Evolutionary conservation across 495 filamentous ascomycete genomes (phyloP), one percentile per base, ranked within the genome.

Genomic region (Podospora conica): DNA sequence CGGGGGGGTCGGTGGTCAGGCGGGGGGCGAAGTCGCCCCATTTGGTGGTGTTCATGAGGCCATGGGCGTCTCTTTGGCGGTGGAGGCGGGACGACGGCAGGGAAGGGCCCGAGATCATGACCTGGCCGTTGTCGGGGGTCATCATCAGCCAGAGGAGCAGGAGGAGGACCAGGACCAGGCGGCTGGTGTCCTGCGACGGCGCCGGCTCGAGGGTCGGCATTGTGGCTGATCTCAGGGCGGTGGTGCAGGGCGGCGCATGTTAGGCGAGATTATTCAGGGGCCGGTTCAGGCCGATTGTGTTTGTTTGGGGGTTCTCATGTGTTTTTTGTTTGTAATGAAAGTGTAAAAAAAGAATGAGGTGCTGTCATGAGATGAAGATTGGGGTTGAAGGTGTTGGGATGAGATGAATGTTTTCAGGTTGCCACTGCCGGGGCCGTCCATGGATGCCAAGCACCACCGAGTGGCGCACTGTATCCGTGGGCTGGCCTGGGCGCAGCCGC

Each of bases 11-110:
- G 24, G 73, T 69, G 53, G 67, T 63, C 33, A 65, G 71, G 23
- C 69, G 71, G 5, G 88, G 84, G 63, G 87, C 75, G 65, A 95
- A 91, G 74, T 91, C 90, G 63, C 87, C 86, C 84, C 92, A 95
- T 66, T 78, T 78, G 21, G 91, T 89, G 66, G 80, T 84, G 71
- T 91, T 91, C 24, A 97, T 79, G 29, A 91, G 74, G 33, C 79
- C 77, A 60, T 92, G 83, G 55, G 85, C 85, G 66, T 84, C 76
- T 64, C 82, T 80, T 73, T 92, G 78, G 33, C 75, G 79, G 9
- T 71, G 71, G 11, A 82, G 68, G 28, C 78, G 77, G 58, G 76
- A 73, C 28, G 76, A 72, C 29, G 75, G 72, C 48, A 78, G 65
- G 21, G 77, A 70, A 15, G 79, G 78, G 1, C 73, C 73, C 5